Base-by-base conservation (phyloP, 2,329 filamentous ascomycete genomes). In the Fusarium dlaminii region DNA sequence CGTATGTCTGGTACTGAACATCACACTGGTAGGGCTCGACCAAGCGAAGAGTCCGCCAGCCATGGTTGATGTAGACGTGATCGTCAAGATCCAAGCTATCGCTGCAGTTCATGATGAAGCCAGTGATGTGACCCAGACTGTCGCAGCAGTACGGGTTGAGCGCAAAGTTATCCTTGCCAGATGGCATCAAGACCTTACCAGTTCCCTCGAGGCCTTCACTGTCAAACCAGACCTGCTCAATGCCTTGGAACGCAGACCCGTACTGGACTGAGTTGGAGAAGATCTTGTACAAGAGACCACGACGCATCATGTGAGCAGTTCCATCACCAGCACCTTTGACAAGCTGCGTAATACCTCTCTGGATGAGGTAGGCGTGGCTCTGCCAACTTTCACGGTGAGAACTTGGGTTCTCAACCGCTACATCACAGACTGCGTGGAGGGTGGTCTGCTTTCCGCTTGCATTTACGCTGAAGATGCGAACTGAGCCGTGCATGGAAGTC, bases 81-180 rank as follows among this genome's bases (percentile, higher is more conserved):
- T 90, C 88, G n/a, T 89, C 83, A 22, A 84, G 87, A 1, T 76
- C 77, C 43, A 60, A 17, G 13, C 64, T 74, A 3, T 90, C 88
- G 13, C 87, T 87, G 14, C 85, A 88, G 72, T 91, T 91, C 80
- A 90, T 84, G 66, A 90, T 87, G 80, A 91, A 91, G 29, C 89
- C 89, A 0, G 89, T 88, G 62, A 90, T 86, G 71, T 90, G 89
- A 64, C 87, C 87, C 64, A 89, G 77, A 62, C 87, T 89, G 75
- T 91, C 89, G 59, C 91, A 88, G 84, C 87, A 90, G 79, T 88
- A 88, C 0, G 89, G 89, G 52, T 85, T 84, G 74, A 88, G 89
- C 58, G 92, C 81, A 79, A 86, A 90, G 36, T 78, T 78, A 8
- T 80, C 77, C 18, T 68, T 62, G 1, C 87, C 83, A 60, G 88